Base-by-base conservation (phyloP, 495 filamentous ascomycete species). In the Penicillium subrubescens region DNA sequence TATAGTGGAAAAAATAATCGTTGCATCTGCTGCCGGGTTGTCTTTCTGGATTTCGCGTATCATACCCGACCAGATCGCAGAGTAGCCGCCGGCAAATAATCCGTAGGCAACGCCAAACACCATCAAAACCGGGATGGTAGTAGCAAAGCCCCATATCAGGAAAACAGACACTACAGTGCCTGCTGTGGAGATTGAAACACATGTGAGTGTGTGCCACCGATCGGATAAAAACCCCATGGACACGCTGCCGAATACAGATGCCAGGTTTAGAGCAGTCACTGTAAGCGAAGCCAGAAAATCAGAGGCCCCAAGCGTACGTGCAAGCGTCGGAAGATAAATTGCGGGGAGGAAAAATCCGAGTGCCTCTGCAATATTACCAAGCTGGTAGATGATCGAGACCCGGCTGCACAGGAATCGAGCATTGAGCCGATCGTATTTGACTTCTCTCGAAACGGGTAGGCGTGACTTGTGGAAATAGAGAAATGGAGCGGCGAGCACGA, bases 61-160 rank as follows among this genome's bases (percentile, higher is more conserved):
- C 34, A 87, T 81, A 5, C 84, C 89, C 0, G 84, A 78, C 83
- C 87, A 90, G 0, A 82, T 84, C 1, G 80, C 79, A 2, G 79
- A 79, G 60, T 80, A 87, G 2, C 81, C 79, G 0, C 88, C 88
- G 0, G 87, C 88, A 67, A 89, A 90, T 6, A 89, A 67, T 2
- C 89, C 89, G 65, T 88, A 91, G 17, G 85, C 62, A 11, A 91
- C 61, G 21, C 77, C 81, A 57, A 91, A 91, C 10, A 86, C 61
- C 55, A 85, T 84, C 44, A 91, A 69, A 34, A 82, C 69, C 0
- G 84, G 68, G 14, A 88, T 63, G 2, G 75, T 78, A 0, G 71
- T 75, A 0, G 87, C 76, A 14, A 91, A 73, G 0, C 88, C 89
- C 89, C 89, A 92, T 23, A 90, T 65, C 5, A 90, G 50, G 55